Evolutionary conservation across 2,329 filamentous ascomycete species (phyloP), one percentile per base, ranked within the genome.

Genomic region (Ophiostoma quercus): DNA sequence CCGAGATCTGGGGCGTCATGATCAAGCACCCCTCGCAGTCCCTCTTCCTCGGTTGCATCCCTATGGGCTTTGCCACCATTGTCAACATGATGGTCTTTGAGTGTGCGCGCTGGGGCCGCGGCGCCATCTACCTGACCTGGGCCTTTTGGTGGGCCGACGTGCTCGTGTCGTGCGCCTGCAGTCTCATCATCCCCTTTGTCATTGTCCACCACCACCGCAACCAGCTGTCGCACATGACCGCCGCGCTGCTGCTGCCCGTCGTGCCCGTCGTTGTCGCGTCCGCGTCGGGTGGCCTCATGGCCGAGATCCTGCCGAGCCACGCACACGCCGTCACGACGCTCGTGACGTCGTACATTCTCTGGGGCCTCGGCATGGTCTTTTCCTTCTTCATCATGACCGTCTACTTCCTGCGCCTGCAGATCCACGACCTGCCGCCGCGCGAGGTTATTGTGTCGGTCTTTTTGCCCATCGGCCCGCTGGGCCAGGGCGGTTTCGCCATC

Each of bases 361-460:
- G 87, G 88, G 89, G 89, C 0, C 85, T 87, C 70, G 87, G 88
- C 4, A 82, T 79, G 74, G 77, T 77, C 43, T 81, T 92, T 67
- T 85, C 88, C 1, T 84, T 88, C 77, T 82, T 84, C 60, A 84
- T 90, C 25, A 79, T 91, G 34, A 86, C 86, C 12, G 84, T 92
- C 51, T 92, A 92, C 77, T 90, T 90, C 75, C 86, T 89, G 71
- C 87, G 89, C 12, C 81, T 92, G 11, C 87, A 86, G 3, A 77
- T 91, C 2, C 85, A 91, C 77, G 87, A 87, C 54, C 81, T 91
- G 16, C 89, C 89, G 0, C 84, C 88, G 1, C 82, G 85, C 67
- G 89, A 90, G 75, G 85, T 88, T 63, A 85, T 89, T 22, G 86
- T 89, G 0, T 87, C 84, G 1, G 84, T 84, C 11, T 88, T 90